Evolutionary conservation across 2,329 filamentous ascomycete genomes (phyloP), one percentile per base, ranked within the genome.

Genomic region (Verticillium albo-atrum): DNA sequence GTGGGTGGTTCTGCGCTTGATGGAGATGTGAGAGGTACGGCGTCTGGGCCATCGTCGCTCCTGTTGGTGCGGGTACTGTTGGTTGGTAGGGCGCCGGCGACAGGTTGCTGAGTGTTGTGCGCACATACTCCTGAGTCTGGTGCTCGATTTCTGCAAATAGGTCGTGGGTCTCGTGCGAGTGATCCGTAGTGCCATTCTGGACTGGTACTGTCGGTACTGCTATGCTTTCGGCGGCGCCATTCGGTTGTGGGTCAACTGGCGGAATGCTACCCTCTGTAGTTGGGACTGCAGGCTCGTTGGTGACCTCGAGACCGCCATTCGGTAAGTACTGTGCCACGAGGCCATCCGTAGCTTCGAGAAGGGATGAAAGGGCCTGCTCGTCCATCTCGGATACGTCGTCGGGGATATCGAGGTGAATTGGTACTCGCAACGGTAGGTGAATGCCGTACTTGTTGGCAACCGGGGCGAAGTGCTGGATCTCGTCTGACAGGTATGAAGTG

Each of bases 71-170:
- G 4, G 75, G 75, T 10, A 77, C 74, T 20, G 74, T 76, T 25
- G 75, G 75, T 57, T 77, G 75, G 55, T 77, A 78, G 0, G 76
- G 74, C 32, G 75, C 71, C 23, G 76, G 75, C 3, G 77, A 78
- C 14, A 79, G 62, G 26, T 74, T 75, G 61, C 77, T 72, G 7
- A 79, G 66, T 3, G 77, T 79, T 4, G 73, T 79, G 59, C 74
- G 74, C 47, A 79, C 77, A 57, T 79, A 79, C 59, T 78, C 75
- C 10, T 74, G 75, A 1, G 76, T 79, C 62, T 76, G 78, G 63
- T 77, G 75, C 0, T 75, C 76, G 12, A 79, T 76, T 25, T 78
- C 66, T 7, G 76, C 76, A 61, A 77, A 73, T 6, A 79, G 67
- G 50, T 78, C 76, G 61, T 78, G 75, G 56, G 76, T 76, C 59